Evolutionary conservation across 2,329 filamentous ascomycete species (phyloP).

Genomic region (Fulvia fulva): DNA sequence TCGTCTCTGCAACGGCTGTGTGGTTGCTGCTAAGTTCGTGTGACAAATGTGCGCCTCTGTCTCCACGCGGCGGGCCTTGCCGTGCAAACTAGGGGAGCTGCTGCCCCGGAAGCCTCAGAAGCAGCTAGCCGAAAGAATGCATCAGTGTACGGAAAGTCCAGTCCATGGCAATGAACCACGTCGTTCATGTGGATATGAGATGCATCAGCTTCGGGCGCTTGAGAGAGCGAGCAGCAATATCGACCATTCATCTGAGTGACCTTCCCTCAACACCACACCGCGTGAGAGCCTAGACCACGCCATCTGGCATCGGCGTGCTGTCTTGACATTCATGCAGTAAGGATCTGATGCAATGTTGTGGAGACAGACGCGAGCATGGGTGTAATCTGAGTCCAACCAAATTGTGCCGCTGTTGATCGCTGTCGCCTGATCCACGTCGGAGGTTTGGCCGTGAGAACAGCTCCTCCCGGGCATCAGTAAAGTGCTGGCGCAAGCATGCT

Average conservation of each 20-base stretch:
- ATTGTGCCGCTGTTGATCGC: not conserved
- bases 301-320: not conserved
- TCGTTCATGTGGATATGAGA: not conserved
- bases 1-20: not conserved
- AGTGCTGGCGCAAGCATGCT: not conserved
- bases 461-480: not conserved
- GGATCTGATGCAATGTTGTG: not conserved
- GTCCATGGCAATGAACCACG: not conserved
- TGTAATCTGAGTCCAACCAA: not conserved
- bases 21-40: not conserved
- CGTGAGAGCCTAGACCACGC: not conserved
- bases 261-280: not conserved
- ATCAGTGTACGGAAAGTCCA: not conserved
- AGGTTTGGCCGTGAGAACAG: not conserved
- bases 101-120: not conserved
- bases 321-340: not conserved
- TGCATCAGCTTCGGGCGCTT: not conserved
- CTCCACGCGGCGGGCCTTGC: not conserved
- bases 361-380: not conserved
- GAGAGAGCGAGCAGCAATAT: not conserved
- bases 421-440: not conserved
- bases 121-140: not conserved
- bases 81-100: not conserved
- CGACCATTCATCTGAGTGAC: not conserved
- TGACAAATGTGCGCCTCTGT: not conserved